Base-by-base conservation (phyloP, 306 rosid genomes). In the Vigna hirtella region DNA sequence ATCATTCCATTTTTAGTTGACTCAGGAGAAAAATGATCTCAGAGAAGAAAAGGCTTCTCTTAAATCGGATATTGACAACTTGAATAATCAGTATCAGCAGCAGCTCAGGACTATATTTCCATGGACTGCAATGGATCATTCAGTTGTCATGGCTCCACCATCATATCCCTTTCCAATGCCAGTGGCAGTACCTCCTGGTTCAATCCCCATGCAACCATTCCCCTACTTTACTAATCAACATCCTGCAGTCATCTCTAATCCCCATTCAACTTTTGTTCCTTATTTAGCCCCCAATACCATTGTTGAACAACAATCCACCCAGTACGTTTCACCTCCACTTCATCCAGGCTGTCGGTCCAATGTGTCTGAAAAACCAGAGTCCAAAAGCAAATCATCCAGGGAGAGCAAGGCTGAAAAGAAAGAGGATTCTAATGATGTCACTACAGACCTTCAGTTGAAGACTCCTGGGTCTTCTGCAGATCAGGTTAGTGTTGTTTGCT, bases 11-110 rank as follows among this genome's bases (percentile, higher is more conserved):
- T 84, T 71, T 83, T 93, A 95, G 99, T 84, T 93, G 80, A 82
- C 90, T 6, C 88, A 77, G 78, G 99, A 95, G 91, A 93, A 95
- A 86, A 95, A 88, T 82, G 98, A 95, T 80, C 96, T 95, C 28
- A 93, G 93, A 83, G 98, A 93, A 88, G 99, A 95, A 89, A 93
- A 95, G 91, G 87, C 88, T 40, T 91, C 94, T 68, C 77, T 95
- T 72, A 93, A 95, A 74, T 87, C 89, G 0, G 99, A 95, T 72
- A 90, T 91, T 42, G 99, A 90, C 66, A 91, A 76, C 80, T 84
- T 96, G 55, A 90, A 85, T 76, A 84, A 82, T 67, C 98, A 96
- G 86, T 88, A 86, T 86, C 98, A 96, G 70, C 96, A 91, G 70
- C 92, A 96, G 83, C 76, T 88, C 69, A 91, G 96, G 79, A 89